Evolutionary conservation across 495 filamentous ascomycete genomes (phyloP).

Genomic region (Xylaria acuta): DNA sequence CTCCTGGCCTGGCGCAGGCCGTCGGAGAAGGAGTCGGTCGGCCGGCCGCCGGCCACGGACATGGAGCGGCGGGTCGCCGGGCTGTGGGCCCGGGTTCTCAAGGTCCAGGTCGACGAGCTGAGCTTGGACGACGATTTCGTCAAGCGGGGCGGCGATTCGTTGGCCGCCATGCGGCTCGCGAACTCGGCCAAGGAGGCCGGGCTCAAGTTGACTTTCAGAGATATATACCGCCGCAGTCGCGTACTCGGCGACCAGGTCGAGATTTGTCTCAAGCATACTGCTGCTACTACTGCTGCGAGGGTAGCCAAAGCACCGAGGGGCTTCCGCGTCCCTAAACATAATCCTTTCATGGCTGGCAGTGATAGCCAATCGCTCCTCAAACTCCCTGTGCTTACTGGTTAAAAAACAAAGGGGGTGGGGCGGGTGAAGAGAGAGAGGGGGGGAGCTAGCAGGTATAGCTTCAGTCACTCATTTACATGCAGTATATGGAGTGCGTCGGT

Average conservation of each 20-base stretch:
- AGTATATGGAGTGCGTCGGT: not conserved
- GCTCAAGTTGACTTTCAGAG: constrained; percentile 12
- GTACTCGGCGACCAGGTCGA: constrained; percentile 11
- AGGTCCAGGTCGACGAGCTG: constrained; percentile 23
- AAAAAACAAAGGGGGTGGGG: not conserved
- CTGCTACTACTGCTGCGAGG: not conserved
- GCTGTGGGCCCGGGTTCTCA: constrained; percentile 32
- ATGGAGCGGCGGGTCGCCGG: constrained; percentile 30
- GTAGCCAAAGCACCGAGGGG: not conserved
- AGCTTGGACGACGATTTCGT: constrained; percentile 36
- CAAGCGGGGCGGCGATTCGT: constrained; percentile 44
- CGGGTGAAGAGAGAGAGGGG: not conserved
- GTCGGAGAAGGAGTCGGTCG: not conserved
- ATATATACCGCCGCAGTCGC: constrained; percentile 15
- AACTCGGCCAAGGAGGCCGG: constrained; percentile 8
- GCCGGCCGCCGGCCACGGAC: constrained; percentile 15
- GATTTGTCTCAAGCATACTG: constrained; percentile 9
- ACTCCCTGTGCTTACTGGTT: not conserved
- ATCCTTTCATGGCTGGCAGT: not conserved
- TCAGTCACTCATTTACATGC: not conserved
- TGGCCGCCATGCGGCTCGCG: constrained; percentile 44
- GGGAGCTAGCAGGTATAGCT: not conserved
- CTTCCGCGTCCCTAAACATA: not conserved
- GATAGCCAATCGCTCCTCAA: not conserved
- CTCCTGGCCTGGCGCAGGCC: constrained; percentile 15